Percentiles rank a stretch among this genome's conserved stretches.
Conservation (phyloP, 176 grass and related monocot genomes). For the Triticum aestivum region IWGSC_CS_RefSeq_v2.1 NC_057794.1:35076525-35077024, state of each 20-base stretch:
- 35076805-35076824: not conserved
- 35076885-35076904: not conserved
- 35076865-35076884: not conserved
- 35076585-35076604: slow-evolving; percentile 10
- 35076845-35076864: not conserved
- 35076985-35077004: not conserved
- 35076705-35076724: not conserved
- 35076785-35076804: not conserved
- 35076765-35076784: not conserved
- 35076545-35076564: not conserved
- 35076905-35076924: not conserved
- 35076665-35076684: not conserved
- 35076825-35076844: not conserved
- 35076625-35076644: slow-evolving; percentile 22
- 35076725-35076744: not conserved
- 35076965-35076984: not conserved
- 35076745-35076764: not conserved
- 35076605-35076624: not conserved
- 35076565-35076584: not conserved
- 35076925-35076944: not conserved
- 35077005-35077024: not conserved
- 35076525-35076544: slow-evolving; percentile 23
- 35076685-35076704: not conserved
- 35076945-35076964: too few species aligned
- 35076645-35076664: not conserved